phyloP scores from a whole-genome alignment of 2,329 filamentous ascomycete species.

The Clonostachys byssicola region DNA sequence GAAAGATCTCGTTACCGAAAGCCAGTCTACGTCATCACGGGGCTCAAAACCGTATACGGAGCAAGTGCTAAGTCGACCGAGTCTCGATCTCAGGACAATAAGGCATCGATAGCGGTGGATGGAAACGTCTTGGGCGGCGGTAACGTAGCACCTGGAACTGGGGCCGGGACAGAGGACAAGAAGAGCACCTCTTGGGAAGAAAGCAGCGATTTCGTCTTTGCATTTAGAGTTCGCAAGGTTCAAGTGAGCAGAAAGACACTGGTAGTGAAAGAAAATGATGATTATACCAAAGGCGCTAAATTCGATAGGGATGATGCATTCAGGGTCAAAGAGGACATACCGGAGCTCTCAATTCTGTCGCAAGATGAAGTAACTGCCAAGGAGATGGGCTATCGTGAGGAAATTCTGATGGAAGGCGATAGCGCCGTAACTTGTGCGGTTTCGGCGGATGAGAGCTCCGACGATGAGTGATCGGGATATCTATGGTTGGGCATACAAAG shows the following conservation, averaged over 20 bases:
- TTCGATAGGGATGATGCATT: not conserved
- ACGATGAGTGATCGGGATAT: not conserved
- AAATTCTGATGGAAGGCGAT: not conserved
- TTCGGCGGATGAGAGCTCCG: not conserved
- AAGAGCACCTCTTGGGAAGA: not conserved
- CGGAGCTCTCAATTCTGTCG: not conserved
- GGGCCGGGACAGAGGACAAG: not conserved
- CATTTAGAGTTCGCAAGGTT: conserved; percentile 2
- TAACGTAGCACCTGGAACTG: not conserved
- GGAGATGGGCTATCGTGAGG: not conserved
- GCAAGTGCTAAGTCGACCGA: not conserved
- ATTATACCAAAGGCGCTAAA: conserved; percentile 2
- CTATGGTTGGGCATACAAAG: not conserved
- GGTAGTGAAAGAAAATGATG: not conserved
- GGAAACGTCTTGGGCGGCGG: not conserved
- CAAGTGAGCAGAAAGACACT: not conserved
- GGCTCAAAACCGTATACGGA: conserved; percentile 3
- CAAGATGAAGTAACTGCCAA: not conserved
- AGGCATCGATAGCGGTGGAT: not conserved
- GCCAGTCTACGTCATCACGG: conserved; percentile 6
- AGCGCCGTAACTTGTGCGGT: not conserved
- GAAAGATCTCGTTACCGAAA: conserved; percentile 3
- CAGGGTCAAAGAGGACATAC: not conserved
- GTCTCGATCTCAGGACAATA: not conserved
- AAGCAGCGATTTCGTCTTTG: conserved; percentile 5